Conservation (phyloP, 495 filamentous ascomycete species). For the Hypoxylon trugodes region DNA sequence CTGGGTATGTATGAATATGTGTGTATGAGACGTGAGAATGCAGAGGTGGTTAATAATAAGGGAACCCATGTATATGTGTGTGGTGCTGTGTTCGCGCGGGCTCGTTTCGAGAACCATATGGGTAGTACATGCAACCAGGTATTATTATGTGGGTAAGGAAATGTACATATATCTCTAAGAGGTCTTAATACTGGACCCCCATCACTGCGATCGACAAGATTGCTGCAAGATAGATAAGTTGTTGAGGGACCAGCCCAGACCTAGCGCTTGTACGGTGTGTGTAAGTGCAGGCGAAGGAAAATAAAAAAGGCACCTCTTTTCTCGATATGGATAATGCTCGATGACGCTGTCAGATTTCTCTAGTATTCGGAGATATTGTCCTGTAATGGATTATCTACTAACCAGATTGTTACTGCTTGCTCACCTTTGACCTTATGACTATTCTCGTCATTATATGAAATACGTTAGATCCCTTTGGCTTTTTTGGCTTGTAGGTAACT, state of each 20-base stretch:
- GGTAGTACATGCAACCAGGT: conserved; percentile 12
- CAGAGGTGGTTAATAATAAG: no score
- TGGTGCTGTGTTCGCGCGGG: conserved; percentile 28
- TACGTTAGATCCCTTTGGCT: conserved; percentile 17
- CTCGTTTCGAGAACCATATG: conserved; percentile 38
- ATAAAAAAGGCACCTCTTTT: conserved; percentile 14
- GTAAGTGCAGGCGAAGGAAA: no score
- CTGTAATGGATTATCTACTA: conserved; percentile 24
- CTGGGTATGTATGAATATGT: conserved; percentile 18
- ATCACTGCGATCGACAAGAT: conserved; percentile 36
- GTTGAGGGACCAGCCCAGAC: no score
- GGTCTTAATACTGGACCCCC: conserved; percentile 24
- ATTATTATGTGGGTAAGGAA: no score
- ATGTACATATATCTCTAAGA: conserved; percentile 6
- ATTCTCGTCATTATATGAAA: no score
- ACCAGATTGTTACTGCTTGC: conserved; percentile 10
- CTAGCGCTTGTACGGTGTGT: no score
- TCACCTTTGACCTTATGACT: conserved; percentile 28
- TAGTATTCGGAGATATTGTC: no score
- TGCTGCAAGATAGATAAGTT: conserved; percentile 21
- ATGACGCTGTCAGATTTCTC: no score
- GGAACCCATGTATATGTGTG: conserved; percentile 6
- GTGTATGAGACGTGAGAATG: conserved; percentile 3
- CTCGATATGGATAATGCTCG: conserved; percentile 11
- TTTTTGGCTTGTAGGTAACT: conserved; percentile 31